A percentile compares a stretch with the other conserved stretches of the same genome.
phyloP scores from a whole-genome alignment of 305 asterid genomes.

The Solanum hybrid region DNA sequence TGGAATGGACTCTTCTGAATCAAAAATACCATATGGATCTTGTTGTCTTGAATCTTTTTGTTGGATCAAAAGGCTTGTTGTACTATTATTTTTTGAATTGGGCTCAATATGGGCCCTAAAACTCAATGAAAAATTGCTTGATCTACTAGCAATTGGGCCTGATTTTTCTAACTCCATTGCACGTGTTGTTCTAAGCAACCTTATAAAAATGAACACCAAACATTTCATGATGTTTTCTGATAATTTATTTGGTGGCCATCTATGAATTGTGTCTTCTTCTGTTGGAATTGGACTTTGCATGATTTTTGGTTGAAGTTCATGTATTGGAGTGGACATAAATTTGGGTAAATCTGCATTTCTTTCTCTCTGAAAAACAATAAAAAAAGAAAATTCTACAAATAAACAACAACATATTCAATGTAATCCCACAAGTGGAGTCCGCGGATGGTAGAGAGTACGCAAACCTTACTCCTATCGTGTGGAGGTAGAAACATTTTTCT shows the following conservation, averaged over 20 bases:
- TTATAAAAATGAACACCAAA: constrained; percentile 54
- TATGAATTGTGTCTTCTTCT: constrained; percentile 55
- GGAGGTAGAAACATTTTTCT: no score
- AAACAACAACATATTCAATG: no score
- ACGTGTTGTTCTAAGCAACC: constrained; percentile 66
- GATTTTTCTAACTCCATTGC: constrained; percentile 75
- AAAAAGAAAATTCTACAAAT: no score
- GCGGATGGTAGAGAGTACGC: no score
- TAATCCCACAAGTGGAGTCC: no score
- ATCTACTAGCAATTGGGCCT: constrained; percentile 60
- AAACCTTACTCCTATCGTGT: no score
- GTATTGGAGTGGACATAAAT: not conserved
- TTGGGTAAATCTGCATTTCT: constrained; percentile 26
- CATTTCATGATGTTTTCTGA: constrained; percentile 91
- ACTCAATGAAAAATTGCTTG: constrained; percentile 53
- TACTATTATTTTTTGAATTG: not conserved
- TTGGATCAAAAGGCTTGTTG: constrained; percentile 15
- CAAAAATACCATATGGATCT: constrained; percentile 74
- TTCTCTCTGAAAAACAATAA: constrained; percentile 39
- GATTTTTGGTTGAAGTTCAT: constrained; percentile 23
- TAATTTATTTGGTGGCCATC: constrained; percentile 77
- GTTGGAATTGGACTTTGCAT: constrained; percentile 33
- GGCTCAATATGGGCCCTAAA: constrained; percentile 51
- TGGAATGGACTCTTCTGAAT: constrained; percentile 49
- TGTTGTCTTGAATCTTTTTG: constrained; percentile 74